Conservation (phyloP, 2,329 filamentous ascomycete species). For the Cladobotryum mycophilum region DNA sequence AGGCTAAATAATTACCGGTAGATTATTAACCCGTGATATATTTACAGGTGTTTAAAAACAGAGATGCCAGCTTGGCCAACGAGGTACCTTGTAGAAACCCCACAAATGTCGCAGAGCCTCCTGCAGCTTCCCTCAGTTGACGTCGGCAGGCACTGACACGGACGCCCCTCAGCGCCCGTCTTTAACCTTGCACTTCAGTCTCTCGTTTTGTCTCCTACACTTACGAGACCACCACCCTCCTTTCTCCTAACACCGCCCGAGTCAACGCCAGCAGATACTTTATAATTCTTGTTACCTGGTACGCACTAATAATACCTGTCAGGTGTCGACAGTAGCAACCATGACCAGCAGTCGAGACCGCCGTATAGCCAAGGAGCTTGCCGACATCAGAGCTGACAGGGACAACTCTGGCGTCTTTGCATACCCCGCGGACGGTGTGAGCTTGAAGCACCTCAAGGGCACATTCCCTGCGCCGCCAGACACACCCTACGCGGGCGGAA, state of each 20-base stretch:
- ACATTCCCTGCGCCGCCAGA: slow-evolving; percentile 82
- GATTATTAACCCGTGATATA: background rate
- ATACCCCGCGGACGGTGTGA: slow-evolving; percentile 55
- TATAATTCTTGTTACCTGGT: background rate
- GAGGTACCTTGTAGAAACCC: too few species aligned
- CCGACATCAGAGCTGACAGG: slow-evolving; percentile 66
- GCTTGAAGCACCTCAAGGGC: slow-evolving; percentile 77
- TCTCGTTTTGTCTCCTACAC: background rate
- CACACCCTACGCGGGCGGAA: slow-evolving; percentile 86
- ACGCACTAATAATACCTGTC: too few species aligned
- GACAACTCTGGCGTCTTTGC: slow-evolving; percentile 70
- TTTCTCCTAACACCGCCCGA: background rate
- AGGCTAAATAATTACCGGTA: background rate
- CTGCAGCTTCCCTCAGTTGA: background rate
- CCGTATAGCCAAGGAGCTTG: slow-evolving; percentile 68
- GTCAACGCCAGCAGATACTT: background rate
- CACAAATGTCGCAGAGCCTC: too few species aligned
- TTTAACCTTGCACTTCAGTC: too few species aligned
- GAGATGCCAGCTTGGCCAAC: background rate
- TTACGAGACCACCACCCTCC: background rate
- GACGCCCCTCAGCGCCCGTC: background rate
- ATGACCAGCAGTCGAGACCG: slow-evolving; percentile 50
- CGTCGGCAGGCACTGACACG: background rate
- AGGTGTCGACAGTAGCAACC: slow-evolving; percentile 11
- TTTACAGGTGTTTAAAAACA: background rate